Evolutionary conservation across 495 filamentous ascomycete species (phyloP), one percentile per base, ranked within the genome.

Genomic region (Podospora australis): DNA sequence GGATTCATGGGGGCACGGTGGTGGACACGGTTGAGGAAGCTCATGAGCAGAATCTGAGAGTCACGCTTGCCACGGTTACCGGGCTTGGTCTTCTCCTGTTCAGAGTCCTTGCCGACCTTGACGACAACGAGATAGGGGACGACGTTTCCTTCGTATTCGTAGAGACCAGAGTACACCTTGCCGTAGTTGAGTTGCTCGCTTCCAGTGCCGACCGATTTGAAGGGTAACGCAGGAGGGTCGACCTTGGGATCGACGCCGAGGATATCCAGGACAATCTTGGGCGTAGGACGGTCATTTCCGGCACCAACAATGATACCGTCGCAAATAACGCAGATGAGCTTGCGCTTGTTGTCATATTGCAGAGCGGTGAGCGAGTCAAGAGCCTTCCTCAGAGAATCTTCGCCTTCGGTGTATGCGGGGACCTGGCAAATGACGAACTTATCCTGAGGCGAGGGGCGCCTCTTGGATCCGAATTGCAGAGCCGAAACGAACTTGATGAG

Each of bases 41-140:
- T 82, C 90, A 99, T 96, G 49, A 96, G 71, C 51, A 97, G 71
- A 83, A 97, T 95, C 70, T 99, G 92, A 29, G 92, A 96, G 70
- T 99, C 92, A 77, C 92, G 92, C 74, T 99, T 99, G 69, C 92
- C 92, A 72, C 92, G 83, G 70, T 99, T 99, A 62, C 92, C 92
- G 44, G 92, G 92, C n/a, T n/a, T n/a, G n/a, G n/a, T n/a, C n/a
- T n/a, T 95, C 59, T 68, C 73, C 59, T 94, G 89, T 61, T 99
- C 92, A 3, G 90, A 94, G 13, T 91, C 91, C 69, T 97, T 97
- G 58, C 92, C 92, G 58, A 96, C 80, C 71, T 99, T 99, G 67
- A 95, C 89, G 24, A 99, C 77, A 44, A 99, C 94, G 56, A 99
- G 61, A 81, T 94, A 99, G 39, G 92, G 92, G 19, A 99, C 92